Conservation (phyloP, 805 yeast species). For the Starmerella apicola region DNA sequence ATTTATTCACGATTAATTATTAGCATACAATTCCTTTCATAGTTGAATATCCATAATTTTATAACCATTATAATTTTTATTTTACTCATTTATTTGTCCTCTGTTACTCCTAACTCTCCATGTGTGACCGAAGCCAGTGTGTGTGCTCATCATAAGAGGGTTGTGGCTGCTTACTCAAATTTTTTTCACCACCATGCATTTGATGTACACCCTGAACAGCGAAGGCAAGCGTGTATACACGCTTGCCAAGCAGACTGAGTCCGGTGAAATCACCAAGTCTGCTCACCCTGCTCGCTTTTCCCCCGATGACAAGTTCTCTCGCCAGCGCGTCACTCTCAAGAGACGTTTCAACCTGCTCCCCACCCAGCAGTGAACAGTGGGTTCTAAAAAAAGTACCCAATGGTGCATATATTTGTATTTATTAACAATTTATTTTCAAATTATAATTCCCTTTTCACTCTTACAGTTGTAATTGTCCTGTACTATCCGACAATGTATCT, state of each 20-base stretch:
- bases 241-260: constrained; percentile 62
- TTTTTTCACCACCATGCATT: constrained; percentile 61
- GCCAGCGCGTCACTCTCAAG: constrained; percentile 97
- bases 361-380: constrained; percentile 69
- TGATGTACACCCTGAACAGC: constrained; percentile 90
- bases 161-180: no score
- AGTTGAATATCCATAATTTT: no score
- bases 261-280: constrained; percentile 92
- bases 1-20: not conserved
- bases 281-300: constrained; percentile 99
- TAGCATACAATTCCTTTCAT: not conserved
- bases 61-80: no score
- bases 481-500: no score
- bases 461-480: no score
- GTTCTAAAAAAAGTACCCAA: no score
- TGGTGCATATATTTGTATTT: constrained; percentile 4
- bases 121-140: no score
- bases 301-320: constrained; percentile 97
- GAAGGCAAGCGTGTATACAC: constrained; percentile 97
- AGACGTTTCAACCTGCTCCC: constrained; percentile 85
- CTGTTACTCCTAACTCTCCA: no score
- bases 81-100: no score
- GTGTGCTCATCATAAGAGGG: no score
- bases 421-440: no score
- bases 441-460: no score